Conservation (phyloP, 495 filamentous ascomycete genomes). For the Aspergillus bertholletiae region DNA sequence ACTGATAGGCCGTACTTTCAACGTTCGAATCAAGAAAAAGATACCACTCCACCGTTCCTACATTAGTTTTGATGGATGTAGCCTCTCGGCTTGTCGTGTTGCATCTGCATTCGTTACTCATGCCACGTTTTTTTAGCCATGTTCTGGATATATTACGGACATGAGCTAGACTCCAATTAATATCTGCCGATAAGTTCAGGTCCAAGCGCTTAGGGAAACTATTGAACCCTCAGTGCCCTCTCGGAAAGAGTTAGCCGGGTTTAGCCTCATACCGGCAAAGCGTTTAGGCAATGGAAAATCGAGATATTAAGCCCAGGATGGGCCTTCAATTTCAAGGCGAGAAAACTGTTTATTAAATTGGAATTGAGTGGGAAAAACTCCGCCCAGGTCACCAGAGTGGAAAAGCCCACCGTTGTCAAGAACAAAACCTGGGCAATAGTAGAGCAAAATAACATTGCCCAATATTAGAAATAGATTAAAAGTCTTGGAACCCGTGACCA, state of each 20-base stretch:
- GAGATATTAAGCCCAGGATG: not conserved
- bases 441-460: not conserved
- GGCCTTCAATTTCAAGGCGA: not conserved
- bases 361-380: not conserved
- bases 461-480: constrained; percentile 7
- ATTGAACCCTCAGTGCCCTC: not conserved
- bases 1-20: not conserved
- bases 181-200: not conserved
- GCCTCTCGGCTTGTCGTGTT: constrained; percentile 1
- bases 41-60: not conserved
- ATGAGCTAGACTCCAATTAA: not conserved
- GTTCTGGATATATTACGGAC: constrained; percentile 6
- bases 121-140: constrained; percentile 6
- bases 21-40: not conserved
- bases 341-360: not conserved
- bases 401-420: not conserved
- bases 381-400: not conserved
- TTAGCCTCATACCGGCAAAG: not conserved
- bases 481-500: constrained; percentile 8
- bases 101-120: constrained; percentile 6
- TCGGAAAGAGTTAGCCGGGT: not conserved
- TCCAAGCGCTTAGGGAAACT: constrained; percentile 1
- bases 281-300: not conserved
- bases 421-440: constrained; percentile 1
- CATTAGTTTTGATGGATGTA: not conserved